Conservation (phyloP, 192 early-diverging fungal species). For the Entomortierella parvispora region DNA sequence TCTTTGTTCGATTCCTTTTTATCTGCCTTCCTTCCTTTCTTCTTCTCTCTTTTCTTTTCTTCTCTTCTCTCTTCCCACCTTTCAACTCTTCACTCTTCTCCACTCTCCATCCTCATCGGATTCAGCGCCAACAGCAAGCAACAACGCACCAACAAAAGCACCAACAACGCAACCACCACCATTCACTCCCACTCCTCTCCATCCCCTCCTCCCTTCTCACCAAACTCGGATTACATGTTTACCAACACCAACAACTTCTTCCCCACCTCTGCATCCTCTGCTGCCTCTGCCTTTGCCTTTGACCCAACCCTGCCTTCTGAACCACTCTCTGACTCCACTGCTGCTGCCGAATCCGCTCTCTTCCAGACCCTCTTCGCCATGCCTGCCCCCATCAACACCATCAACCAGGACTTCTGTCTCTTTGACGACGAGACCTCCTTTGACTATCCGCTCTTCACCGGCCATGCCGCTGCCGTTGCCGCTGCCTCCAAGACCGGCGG, state of each 20-base stretch:
- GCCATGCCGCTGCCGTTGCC: slow-evolving; percentile 2
- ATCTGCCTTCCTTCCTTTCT: background rate
- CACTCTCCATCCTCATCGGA: background rate
- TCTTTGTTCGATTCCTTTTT: too few species aligned
- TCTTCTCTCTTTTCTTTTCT: slow-evolving; percentile 7
- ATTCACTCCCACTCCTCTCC: slow-evolving; percentile 11
- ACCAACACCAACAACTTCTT: slow-evolving; percentile 2
- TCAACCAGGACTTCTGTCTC: slow-evolving; percentile 50
- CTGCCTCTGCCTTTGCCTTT: slow-evolving; percentile 15
- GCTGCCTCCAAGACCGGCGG: slow-evolving; percentile 11
- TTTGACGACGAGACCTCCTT: slow-evolving; percentile 42
- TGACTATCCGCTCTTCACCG: slow-evolving; percentile 46
- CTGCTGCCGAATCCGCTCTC: slow-evolving; percentile 40
- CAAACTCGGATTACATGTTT: slow-evolving; percentile 19
- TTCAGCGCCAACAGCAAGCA: background rate
- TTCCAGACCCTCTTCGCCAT: slow-evolving; percentile 47
- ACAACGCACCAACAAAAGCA: too few species aligned
- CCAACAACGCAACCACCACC: background rate
- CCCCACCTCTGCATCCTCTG: slow-evolving; percentile 1
- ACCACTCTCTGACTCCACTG: slow-evolving; percentile 1
- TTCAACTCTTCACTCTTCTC: slow-evolving; percentile 2
- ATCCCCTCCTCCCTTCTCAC: background rate
- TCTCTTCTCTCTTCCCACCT: background rate
- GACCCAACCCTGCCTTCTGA: background rate
- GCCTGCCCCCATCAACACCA: slow-evolving; percentile 50